Evolutionary conservation across 768 basidiomycete genomes (phyloP), one percentile per base, ranked within the genome.

Genomic region (Lactifluus piperatus): DNA sequence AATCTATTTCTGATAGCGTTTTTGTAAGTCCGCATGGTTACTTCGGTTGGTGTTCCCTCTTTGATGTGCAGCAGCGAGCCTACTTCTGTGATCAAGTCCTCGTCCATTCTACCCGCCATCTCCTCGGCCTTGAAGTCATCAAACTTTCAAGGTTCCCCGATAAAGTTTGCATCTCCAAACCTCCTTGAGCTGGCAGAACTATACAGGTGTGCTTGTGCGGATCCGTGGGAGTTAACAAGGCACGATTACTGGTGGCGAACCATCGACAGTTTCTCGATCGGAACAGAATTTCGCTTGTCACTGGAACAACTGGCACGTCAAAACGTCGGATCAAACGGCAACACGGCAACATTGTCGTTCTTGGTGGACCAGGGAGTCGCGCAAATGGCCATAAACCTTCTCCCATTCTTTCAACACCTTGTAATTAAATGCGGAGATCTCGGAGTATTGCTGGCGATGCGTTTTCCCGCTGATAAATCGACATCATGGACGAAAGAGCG

Each of bases 91-190:
- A 72, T 79, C 46, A 98, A 98, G 73, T 85, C 89, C 0, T 74
- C 76, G 1, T 74, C 77, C 2, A 83, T 98, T 58, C 68, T 97
- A 5, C 79, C 83, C 0, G 83, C 89, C 0, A 71, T 88, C 51
- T 68, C 73, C 4, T 71, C 76, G 14, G 74, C 72, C 32, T 46
- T 75, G 7, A 62, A 75, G 29, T 45, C 59, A 37, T 45, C 58
- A 54, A 60, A 57, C 58, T 18, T 56, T 57, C 22, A 63, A 7
- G 66, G 64, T 46, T 68, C 83, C 4, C 81, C 84, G 2, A 73
- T 97, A 47, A 74, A 84, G 2, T 91, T 84, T 65, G 79, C 84
- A 47, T 88, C 94, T 0, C 97, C 97, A 0, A 99, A 99, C 71
- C 69, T 85, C 27, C 71, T 88, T 24, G 97, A 99, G 71, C 78